phyloP scores from a whole-genome alignment of 176 grass and related monocot species.

The Lolium perenne region DNA sequence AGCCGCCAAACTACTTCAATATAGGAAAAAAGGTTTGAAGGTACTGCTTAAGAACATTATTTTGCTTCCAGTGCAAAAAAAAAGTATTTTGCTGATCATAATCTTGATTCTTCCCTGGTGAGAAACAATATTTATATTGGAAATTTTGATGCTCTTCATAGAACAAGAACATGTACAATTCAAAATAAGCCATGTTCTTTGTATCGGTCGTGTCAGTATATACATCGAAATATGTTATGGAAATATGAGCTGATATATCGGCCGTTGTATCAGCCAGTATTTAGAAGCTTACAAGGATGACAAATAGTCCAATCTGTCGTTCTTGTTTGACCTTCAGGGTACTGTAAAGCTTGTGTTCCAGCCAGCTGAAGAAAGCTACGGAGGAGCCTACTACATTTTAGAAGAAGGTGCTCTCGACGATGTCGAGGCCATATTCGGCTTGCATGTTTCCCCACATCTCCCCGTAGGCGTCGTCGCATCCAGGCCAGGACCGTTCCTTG shows the following conservation, averaged over 20 bases:
- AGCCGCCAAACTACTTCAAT: conserved; percentile 75
- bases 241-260: not conserved
- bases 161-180: not conserved
- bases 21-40: conserved; percentile 59
- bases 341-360: conserved; percentile 67
- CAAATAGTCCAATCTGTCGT: not conserved
- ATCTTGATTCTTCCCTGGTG: not conserved
- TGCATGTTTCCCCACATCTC: conserved; percentile 39
- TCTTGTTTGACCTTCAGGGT: conserved; percentile 37
- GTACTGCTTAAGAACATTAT: conserved; percentile 20
- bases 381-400: conserved; percentile 32
- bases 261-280: not conserved
- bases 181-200: not conserved
- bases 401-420: conserved; percentile 37
- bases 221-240: not conserved
- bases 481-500: conserved; percentile 37
- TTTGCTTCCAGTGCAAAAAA: not conserved
- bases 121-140: not conserved
- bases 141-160: not conserved
- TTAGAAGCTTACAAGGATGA: not conserved
- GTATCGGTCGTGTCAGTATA: not conserved
- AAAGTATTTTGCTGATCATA: not conserved
- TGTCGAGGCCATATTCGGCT: conserved; percentile 45
- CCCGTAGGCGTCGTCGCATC: conserved; percentile 39
- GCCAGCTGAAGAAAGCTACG: conserved; percentile 56